Conservation (phyloP, 2,329 filamentous ascomycete species). For the Fusarium nematophilum region DNA sequence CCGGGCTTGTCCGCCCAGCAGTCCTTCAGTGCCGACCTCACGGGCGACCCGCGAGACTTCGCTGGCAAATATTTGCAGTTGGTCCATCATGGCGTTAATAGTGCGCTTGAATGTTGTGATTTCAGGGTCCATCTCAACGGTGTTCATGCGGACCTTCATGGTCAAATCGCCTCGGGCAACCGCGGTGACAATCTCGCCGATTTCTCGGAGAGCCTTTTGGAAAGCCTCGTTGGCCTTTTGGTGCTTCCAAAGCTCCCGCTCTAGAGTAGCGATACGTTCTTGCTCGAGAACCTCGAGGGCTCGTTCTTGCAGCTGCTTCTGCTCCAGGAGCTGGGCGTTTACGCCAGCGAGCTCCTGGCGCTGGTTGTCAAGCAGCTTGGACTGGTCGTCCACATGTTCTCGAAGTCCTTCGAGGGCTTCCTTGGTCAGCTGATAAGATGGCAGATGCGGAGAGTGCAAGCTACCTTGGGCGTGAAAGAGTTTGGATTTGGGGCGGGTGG, state of each 20-base stretch:
- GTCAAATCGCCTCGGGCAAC: constrained; percentile 95
- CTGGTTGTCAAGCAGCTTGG: constrained; percentile 89
- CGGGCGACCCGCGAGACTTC: constrained; percentile 94
- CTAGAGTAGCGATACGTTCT: constrained; percentile 87
- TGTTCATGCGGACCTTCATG: constrained; percentile 96
- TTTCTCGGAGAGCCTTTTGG: constrained; percentile 95
- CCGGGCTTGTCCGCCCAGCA: constrained; percentile 91
- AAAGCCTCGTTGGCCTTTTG: constrained; percentile 99
- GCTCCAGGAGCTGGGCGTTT: constrained; percentile 85
- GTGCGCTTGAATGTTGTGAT: constrained; percentile 98
- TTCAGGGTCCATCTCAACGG: constrained; percentile 96
- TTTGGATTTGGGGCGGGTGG: constrained; percentile 57
- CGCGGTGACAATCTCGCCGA: constrained; percentile 96
- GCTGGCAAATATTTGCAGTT: constrained; percentile 94
- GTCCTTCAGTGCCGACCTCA: constrained; percentile 95
- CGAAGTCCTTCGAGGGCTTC: constrained; percentile 87
- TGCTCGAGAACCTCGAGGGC: constrained; percentile 86
- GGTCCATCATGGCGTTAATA: constrained; percentile 99
- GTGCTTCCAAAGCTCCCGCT: constrained; percentile 95
- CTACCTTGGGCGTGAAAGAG: constrained; percentile 58
- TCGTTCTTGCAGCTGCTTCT: constrained; percentile 85
- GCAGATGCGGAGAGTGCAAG: constrained; percentile 51
- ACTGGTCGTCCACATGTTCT: constrained; percentile 93
- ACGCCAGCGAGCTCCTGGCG: constrained; percentile 87
- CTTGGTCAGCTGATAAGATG: constrained; percentile 71